Evolutionary conservation across 805 yeast species (phyloP).

Genomic region (Barnettozyma californica): DNA sequence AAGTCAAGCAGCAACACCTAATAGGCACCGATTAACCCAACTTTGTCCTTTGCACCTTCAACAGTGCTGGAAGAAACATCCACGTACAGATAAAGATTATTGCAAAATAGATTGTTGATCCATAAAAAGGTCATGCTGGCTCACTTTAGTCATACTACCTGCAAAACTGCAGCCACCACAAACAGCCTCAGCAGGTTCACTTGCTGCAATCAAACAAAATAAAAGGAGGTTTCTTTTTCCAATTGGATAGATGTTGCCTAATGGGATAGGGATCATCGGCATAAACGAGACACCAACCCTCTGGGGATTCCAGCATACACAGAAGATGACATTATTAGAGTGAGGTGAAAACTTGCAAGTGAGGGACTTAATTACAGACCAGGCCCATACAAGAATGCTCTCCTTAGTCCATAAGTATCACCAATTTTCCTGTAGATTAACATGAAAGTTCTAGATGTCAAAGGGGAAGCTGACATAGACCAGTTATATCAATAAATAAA

Average conservation of each 20-base stretch:
- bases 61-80: conserved; percentile 29
- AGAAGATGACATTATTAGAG: conserved; percentile 41
- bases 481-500: too few relatives aligned
- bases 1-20: conserved; percentile 57
- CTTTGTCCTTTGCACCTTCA: conserved; percentile 17
- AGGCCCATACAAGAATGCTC: conserved; percentile 51
- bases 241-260: conserved; percentile 43
- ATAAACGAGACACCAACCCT: conserved; percentile 59
- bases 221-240: conserved; percentile 47
- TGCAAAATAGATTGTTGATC: conserved; percentile 32
- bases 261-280: conserved; percentile 54
- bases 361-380: conserved; percentile 54
- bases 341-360: conserved; percentile 55
- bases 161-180: too few relatives aligned
- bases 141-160: conserved; percentile 38
- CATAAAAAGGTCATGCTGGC: conserved; percentile 50
- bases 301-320: conserved; percentile 50
- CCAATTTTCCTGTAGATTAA: conserved; percentile 66
- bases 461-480: conserved; percentile 68
- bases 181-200: conserved; percentile 48
- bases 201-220: conserved; percentile 51
- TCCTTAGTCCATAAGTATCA: conserved; percentile 62
- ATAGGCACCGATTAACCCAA: conserved; percentile 50
- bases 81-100: conserved; percentile 27
- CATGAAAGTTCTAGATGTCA: conserved; percentile 70